Conservation (phyloP, 164 flowering plant species). For the Brasenia schreberi region DNA sequence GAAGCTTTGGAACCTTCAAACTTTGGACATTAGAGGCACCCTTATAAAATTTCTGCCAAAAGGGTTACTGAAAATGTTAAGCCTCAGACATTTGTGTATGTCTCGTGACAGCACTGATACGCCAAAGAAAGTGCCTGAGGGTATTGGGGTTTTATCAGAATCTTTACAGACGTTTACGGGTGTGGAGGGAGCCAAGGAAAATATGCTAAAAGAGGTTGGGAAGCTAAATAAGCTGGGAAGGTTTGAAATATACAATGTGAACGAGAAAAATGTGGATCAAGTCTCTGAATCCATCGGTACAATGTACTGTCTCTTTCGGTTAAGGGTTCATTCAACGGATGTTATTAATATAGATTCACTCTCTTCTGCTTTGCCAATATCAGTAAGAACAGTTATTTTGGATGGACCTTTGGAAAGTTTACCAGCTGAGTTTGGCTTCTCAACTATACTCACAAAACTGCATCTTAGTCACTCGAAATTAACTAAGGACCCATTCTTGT, state of each 20-base stretch:
- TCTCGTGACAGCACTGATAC: neutral
- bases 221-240: conserved; percentile 22
- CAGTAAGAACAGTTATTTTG: neutral
- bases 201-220: conserved; percentile 11
- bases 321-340: neutral
- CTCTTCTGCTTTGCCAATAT: neutral
- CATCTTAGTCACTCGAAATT: too few species aligned
- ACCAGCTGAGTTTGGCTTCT: neutral
- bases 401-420: neutral
- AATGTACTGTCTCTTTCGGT: conserved; percentile 18
- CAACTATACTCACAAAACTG: neutral
- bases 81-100: conserved; percentile 24
- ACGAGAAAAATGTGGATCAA: conserved; percentile 6
- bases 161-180: conserved; percentile 21
- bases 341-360: neutral
- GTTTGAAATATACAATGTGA: conserved; percentile 18
- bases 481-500: neutral
- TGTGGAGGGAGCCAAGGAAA: conserved; percentile 15
- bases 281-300: conserved; percentile 23
- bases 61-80: conserved; percentile 15
- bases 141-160: conserved; percentile 10
- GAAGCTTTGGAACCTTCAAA: conserved; percentile 24
- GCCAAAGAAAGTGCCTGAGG: conserved; percentile 12
- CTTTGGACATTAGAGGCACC: conserved; percentile 23
- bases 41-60: conserved; percentile 16